phyloP scores from a whole-genome alignment of 345 rosid genomes.

The Eucalyptus albens region DNA sequence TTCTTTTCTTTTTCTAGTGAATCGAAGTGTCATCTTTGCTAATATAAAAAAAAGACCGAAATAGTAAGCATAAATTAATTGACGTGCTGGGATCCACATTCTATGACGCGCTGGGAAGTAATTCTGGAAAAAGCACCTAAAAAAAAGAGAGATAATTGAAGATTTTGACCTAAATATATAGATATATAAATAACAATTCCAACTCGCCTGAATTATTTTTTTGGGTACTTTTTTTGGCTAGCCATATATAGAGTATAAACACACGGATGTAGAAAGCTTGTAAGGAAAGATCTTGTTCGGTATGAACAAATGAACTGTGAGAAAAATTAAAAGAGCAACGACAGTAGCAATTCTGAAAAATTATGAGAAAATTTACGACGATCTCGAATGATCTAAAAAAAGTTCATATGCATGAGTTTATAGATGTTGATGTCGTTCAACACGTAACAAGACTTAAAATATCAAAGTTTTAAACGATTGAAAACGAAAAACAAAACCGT shows the following conservation, averaged over 20 bases:
- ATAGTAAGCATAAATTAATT: neutral
- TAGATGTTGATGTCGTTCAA: neutral
- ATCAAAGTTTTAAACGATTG: neutral
- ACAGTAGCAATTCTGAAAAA: neutral
- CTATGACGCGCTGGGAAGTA: neutral
- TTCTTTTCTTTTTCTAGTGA: neutral
- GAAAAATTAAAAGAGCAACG: neutral
- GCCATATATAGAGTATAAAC: neutral
- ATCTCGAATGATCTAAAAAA: neutral
- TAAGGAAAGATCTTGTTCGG: neutral
- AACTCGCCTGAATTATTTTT: neutral
- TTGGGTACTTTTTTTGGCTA: neutral
- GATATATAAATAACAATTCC: neutral
- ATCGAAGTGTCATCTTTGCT: neutral
- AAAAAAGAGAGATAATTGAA: neutral
- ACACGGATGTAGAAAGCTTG: neutral
- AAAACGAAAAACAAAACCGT: neutral
- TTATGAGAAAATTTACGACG: neutral
- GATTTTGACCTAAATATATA: neutral
- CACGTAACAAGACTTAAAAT: neutral
- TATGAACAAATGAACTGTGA: neutral
- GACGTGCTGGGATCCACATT: neutral
- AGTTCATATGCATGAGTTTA: neutral
- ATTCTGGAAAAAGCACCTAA: neutral
- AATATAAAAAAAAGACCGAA: neutral